Evolutionary conservation across 108 stramenopile species (phyloP), one percentile per base, ranked within the genome.

Genomic region (Epipyxis sp.): DNA sequence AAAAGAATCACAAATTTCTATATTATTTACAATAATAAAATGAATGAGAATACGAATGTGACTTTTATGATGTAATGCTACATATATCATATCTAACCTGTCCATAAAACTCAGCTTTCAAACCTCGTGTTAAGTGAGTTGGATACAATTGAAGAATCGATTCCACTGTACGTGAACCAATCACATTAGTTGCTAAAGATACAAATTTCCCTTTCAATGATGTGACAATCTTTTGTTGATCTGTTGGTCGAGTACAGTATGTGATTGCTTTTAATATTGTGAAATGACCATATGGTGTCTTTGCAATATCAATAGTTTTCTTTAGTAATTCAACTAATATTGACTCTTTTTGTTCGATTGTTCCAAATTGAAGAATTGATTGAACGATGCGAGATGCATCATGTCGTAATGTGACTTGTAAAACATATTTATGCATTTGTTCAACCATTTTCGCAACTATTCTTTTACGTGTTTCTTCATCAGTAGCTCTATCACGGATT

Each of bases 241-340:
- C 81, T 82, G 50, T 69, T 76, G 37, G n/a, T 57, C 43, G 71
- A 54, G 16, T 74, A 65, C 91, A 89, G 77, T 93, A 94, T 77
- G 92, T 92, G 79, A 95, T 93, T 69, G 91, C 84, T 79, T 95
- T 95, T 54, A 94, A 81, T 46, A 90, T 91, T 57, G 84, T 84
- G 86, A 95, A 95, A 85, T 94, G 93, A 46, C 92, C 90, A 82
- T 95, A 95, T 69, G 92, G 94, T 59, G 85, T 87, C 89, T 91
- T 94, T 76, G 90, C 86, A 59, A 95, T 77, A 69, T 94, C 94
- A 0, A 83, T 82, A 50, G 94, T 78, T 1, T 78, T 78, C 6
- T 16, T 3, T 65, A 35, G 25, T 35, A 87, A 39, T 85, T 84
- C 85, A 42, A 69, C 39, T 32, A 83, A 34, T 40, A 85, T 50